Conservation (phyloP, 1,284 basidiomycete genomes). For the Salmacisia buchloeana region DNA sequence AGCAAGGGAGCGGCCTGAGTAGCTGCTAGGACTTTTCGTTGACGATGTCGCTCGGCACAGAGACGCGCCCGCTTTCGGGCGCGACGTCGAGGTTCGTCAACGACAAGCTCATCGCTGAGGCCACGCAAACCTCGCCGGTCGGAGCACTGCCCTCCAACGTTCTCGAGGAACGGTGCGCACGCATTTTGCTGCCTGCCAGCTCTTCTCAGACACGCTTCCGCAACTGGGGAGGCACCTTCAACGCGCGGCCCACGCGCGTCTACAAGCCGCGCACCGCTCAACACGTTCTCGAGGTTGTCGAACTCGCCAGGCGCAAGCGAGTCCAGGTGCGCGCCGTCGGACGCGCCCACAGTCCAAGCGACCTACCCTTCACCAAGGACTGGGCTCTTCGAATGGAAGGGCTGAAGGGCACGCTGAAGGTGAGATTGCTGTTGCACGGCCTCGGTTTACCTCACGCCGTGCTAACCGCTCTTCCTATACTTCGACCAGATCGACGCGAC, state of each 20-base stretch:
- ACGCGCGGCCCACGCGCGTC: constrained; percentile 55
- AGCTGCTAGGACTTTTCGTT: no score
- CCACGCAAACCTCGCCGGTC: background rate
- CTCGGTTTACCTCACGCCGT: constrained; percentile 5
- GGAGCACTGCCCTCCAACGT: background rate
- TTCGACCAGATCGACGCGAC: constrained; percentile 46
- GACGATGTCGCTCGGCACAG: no score
- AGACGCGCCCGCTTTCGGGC: background rate
- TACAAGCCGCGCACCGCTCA: constrained; percentile 71
- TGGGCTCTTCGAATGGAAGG: constrained; percentile 47
- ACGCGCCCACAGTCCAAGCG: constrained; percentile 85
- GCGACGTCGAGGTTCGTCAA: background rate
- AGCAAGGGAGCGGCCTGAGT: no score
- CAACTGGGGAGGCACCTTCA: constrained; percentile 58
- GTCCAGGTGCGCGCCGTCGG: constrained; percentile 75
- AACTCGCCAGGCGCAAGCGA: constrained; percentile 71
- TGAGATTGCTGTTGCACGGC: constrained; percentile 10
- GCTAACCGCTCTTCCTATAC: no score
- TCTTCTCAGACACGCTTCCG: constrained; percentile 44
- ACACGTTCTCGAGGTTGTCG: constrained; percentile 72
- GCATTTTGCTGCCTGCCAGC: constrained; percentile 62
- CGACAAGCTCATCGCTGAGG: background rate
- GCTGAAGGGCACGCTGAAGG: constrained; percentile 34
- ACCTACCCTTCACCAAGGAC: constrained; percentile 57
- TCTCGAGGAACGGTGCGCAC: constrained; percentile 67